Evolutionary conservation across 768 basidiomycete species (phyloP).

Genomic region (Suillus paluster): DNA sequence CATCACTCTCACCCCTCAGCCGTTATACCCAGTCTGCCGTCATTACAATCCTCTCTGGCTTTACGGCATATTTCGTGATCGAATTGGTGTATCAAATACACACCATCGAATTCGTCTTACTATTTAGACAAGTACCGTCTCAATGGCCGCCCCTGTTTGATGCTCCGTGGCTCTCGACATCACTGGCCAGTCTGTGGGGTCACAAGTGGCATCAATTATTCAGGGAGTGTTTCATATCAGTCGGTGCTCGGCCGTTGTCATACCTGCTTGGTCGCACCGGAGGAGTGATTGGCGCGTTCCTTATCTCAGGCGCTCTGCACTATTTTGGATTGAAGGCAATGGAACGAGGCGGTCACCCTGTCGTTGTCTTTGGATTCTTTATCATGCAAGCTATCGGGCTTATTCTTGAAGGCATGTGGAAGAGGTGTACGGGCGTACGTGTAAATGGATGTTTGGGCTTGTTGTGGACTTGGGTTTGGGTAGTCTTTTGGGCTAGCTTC

Average conservation of each 20-base stretch:
- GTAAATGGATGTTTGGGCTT: conserved; percentile 54
- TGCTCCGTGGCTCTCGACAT: conserved; percentile 59
- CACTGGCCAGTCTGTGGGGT: conserved; percentile 66
- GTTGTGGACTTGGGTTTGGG: conserved; percentile 56
- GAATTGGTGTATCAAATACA: conserved; percentile 45
- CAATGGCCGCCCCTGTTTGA: conserved; percentile 71
- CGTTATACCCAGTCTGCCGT: conserved; percentile 47
- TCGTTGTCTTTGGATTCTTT: conserved; percentile 53
- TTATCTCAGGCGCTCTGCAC: conserved; percentile 64
- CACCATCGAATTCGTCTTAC: conserved; percentile 47
- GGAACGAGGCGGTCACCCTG: conserved; percentile 54
- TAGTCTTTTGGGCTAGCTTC: conserved; percentile 49
- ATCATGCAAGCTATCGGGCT: conserved; percentile 59
- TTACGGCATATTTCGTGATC: conserved; percentile 49
- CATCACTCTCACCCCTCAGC: conserved; percentile 34
- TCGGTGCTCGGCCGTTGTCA: conserved; percentile 52
- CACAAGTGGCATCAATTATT: conserved; percentile 73
- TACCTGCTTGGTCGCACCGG: conserved; percentile 52
- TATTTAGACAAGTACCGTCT: conserved; percentile 52
- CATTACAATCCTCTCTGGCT: conserved; percentile 48
- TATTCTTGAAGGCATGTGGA: conserved; percentile 53
- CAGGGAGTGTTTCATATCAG: conserved; percentile 55
- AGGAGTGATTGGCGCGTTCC: conserved; percentile 59
- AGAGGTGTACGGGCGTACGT: conserved; percentile 44
- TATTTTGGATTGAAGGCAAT: conserved; percentile 61